Percentiles rank a stretch among this genome's conserved stretches.
These are phyloP conservation scores for Candida sanyaensis DNA, from an alignment of 1,139 yeast species.

Conservation along the genomic window DNA sequence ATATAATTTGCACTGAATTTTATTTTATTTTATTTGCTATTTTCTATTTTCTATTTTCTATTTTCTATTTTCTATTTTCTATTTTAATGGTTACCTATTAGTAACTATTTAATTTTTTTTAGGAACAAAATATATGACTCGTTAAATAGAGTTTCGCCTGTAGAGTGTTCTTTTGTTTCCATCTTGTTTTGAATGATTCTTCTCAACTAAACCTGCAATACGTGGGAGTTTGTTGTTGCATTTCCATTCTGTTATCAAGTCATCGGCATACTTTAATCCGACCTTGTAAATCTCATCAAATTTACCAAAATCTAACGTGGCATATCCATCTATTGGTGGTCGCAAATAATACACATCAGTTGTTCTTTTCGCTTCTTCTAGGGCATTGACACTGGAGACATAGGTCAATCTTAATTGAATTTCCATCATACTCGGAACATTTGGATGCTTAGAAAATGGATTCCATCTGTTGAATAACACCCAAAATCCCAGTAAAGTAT, in stretches of 20 bases:
- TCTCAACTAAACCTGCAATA: conserved; percentile 55
- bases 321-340: conserved; percentile 92
- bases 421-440: conserved; percentile 93
- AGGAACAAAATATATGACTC: background rate
- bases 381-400: conserved; percentile 92
- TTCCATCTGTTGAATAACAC: conserved; percentile 86
- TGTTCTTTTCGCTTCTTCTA: conserved; percentile 80
- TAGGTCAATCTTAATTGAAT: conserved; percentile 92
- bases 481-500: conserved; percentile 91
- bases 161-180: conserved; percentile 29
- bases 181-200: conserved; percentile 17
- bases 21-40: too few relatives aligned
- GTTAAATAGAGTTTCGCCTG: conserved; percentile 65
- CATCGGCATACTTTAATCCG: conserved; percentile 75
- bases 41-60: too few relatives aligned
- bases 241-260: conserved; percentile 55
- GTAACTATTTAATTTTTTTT: too few relatives aligned
- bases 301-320: conserved; percentile 88
- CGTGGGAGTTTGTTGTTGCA: conserved; percentile 56
- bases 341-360: conserved; percentile 89
- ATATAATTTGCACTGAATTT: too few relatives aligned
- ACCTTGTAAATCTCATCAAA: conserved; percentile 87
- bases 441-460: conserved; percentile 84
- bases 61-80: too few relatives aligned
- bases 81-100: too few relatives aligned